Evolutionary conservation across 805 yeast species (phyloP), one percentile per base, ranked within the genome.

Genomic region (Kazachstania bromeliacearum): DNA sequence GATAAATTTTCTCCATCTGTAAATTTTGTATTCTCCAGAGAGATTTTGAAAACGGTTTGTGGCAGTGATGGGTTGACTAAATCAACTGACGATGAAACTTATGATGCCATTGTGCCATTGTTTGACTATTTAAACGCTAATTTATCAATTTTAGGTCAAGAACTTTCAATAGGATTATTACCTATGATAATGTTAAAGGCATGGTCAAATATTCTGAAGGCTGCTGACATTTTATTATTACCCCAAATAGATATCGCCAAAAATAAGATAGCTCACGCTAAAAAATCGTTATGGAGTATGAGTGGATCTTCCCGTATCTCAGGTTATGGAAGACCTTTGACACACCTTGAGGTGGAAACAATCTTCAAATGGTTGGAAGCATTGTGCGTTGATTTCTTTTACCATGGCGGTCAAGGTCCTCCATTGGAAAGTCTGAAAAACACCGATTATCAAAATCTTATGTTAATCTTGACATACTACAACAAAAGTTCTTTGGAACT

Each of bases 371-470:
- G 95, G 95, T 55, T 85, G 16, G 63, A 71, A 33, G 64, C 70
- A 5, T 56, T 81, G n/a, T 71, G 85, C 36, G 55, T 71, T 33
- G 88, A 77, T 40, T 85, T 84, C 52, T 85, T 85, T 60, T 75
- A 85, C 54, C 77, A 82, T 48, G 77, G 72, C 31, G 94, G 94
- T 0, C 79, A 78, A 23, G 95, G 95, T 0, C 92, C 92, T 0
- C 71, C 85, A 1, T 46, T 83, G 21, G 75, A 71, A 41, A 72
- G 71, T 6, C 60, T 85, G 47, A 77, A 77, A 42, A 72, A 73
- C 39, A 71, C 68, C 21, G 69, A 71, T 24, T 85, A 80, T 51
- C 84, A 81, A 53, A 70, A 75, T 28, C 55, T 84, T 17, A 57
- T 79, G 41, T 56, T 79, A 19, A 64, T 83, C 7, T 83, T 85